Conservation (phyloP, 352 stramenopile species). For the Thalassiosira livingstoniorum region DNA sequence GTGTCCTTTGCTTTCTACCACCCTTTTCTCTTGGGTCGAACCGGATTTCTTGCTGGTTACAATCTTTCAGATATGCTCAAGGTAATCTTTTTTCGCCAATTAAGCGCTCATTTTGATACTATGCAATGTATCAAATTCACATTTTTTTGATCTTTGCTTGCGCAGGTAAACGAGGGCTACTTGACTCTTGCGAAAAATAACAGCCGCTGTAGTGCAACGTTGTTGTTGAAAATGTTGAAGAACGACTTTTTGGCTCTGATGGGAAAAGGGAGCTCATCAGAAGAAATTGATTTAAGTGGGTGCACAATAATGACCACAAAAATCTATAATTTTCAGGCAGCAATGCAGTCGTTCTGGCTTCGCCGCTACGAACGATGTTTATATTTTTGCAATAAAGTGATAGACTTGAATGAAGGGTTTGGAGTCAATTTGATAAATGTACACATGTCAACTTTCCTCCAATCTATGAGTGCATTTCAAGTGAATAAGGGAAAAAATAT, state of each 20-base stretch:
- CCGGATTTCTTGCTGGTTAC: too few relatives aligned
- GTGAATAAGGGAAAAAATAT: neutral
- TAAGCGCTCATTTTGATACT: too few relatives aligned
- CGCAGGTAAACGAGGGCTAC: neutral
- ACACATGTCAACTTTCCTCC: too few relatives aligned
- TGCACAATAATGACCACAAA: too few relatives aligned
- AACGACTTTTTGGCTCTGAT: neutral
- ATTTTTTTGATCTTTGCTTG: too few relatives aligned
- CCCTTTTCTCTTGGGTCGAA: too few relatives aligned
- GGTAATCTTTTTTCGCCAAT: too few relatives aligned
- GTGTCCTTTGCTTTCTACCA: too few relatives aligned
- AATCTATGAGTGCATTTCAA: neutral
- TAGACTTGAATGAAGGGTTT: neutral
- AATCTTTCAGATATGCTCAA: too few relatives aligned
- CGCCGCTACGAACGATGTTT: neutral
- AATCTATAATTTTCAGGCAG: neutral
- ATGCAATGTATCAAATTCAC: too few relatives aligned
- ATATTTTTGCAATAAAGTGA: neutral
- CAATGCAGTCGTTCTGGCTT: slow-evolving; percentile 1
- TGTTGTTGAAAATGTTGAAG: neutral
- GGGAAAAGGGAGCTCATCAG: neutral
- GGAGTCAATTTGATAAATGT: neutral
- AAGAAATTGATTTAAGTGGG: neutral
- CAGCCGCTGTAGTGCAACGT: neutral
- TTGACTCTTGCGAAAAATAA: neutral